Conservation (phyloP, 164 flowering plant genomes). For the Kingdonia uniflora region DNA sequence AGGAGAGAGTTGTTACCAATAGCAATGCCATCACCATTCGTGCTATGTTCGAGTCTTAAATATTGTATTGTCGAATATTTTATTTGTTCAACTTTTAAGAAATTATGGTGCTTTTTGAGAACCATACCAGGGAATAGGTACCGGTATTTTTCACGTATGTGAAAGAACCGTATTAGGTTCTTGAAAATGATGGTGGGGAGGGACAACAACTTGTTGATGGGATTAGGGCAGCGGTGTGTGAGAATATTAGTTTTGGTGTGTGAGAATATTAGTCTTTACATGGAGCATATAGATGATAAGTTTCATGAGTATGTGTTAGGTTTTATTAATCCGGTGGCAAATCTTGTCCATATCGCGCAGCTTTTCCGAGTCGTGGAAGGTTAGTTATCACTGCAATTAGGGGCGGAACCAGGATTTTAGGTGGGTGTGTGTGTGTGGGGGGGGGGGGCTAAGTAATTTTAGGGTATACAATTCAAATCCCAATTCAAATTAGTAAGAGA, state of each 20-base stretch:
- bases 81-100: too few relatives aligned
- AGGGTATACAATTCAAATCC: too few relatives aligned
- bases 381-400: slow-evolving; percentile 65
- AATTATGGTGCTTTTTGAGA: too few relatives aligned
- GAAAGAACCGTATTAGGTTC: slow-evolving; percentile 34
- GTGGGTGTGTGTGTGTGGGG: too few relatives aligned
- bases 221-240: slow-evolving; percentile 68
- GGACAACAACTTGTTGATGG: slow-evolving; percentile 57
- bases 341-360: slow-evolving; percentile 46
- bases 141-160: slow-evolving; percentile 61
- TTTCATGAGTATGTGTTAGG: slow-evolving; percentile 54
- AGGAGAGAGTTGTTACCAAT: too few relatives aligned
- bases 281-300: slow-evolving; percentile 85
- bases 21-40: too few relatives aligned
- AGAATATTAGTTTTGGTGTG: too few relatives aligned
- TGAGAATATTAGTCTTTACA: slow-evolving; percentile 79
- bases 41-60: too few relatives aligned
- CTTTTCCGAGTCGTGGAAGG: slow-evolving; percentile 46
- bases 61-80: too few relatives aligned
- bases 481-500: too few relatives aligned
- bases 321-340: slow-evolving; percentile 66
- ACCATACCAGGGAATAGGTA: slow-evolving; percentile 91
- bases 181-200: slow-evolving; percentile 30
- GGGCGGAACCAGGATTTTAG: too few relatives aligned
- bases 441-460: too few relatives aligned